Evolutionary conservation across 1,139 yeast genomes (phyloP).

Genomic region (Geotrichum reessii): DNA sequence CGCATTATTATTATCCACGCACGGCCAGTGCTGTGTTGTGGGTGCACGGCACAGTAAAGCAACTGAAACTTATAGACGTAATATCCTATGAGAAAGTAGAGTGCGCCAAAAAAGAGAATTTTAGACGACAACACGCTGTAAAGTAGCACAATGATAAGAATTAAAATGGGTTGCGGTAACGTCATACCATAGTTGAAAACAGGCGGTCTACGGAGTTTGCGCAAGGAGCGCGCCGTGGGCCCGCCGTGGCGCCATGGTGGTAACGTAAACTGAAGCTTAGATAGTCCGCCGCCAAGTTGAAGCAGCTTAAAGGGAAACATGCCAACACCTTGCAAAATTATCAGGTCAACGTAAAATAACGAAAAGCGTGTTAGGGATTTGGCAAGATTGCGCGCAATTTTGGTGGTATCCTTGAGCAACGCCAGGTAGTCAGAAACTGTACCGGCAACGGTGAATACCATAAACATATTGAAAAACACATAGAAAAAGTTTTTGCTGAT

Average conservation of each 20-base stretch:
- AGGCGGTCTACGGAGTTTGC: conserved; percentile 69
- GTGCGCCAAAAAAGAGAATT: conserved; percentile 64
- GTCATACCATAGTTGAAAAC: conserved; percentile 74
- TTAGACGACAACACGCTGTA: conserved; percentile 76
- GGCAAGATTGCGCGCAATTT: conserved; percentile 73
- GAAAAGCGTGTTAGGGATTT: conserved; percentile 63
- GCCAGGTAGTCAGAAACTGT: conserved; percentile 47
- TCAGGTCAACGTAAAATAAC: conserved; percentile 73
- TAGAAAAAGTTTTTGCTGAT: conserved; percentile 78
- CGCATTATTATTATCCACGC: conserved; percentile 81
- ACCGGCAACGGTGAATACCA: conserved; percentile 77
- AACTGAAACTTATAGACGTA: conserved; percentile 76
- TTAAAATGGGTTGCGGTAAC: conserved; percentile 72
- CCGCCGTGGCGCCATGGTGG: conserved; percentile 34
- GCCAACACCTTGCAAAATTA: conserved; percentile 75
- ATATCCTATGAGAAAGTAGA: conserved; percentile 68
- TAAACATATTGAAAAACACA: conserved; percentile 74
- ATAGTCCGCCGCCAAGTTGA: conserved; percentile 56
- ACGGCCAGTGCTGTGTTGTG: conserved; percentile 83
- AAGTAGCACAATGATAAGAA: conserved; percentile 65
- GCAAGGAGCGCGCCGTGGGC: conserved; percentile 54
- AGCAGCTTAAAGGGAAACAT: conserved; percentile 73
- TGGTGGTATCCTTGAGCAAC: conserved; percentile 66
- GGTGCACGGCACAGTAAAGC: conserved; percentile 73
- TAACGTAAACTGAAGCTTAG: conserved; percentile 52